These are phyloP conservation scores for Eucalyptus erythrocorys DNA, from an alignment of 345 rosid genomes.

Conservation along the genomic window DNA sequence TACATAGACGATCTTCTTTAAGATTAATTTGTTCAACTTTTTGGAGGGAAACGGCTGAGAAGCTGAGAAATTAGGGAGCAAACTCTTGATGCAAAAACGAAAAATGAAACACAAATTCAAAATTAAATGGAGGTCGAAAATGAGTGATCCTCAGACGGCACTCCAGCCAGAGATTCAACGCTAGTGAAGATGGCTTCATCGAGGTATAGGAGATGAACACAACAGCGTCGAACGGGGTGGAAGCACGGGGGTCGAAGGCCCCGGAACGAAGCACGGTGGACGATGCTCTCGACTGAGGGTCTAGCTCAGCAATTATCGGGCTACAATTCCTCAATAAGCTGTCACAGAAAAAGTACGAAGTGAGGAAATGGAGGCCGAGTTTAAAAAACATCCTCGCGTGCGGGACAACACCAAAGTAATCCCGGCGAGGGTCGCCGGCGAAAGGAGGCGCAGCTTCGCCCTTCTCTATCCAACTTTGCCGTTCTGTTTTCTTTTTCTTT, in stretches of 20 bases:
- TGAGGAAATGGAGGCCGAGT: background rate
- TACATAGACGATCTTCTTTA: background rate
- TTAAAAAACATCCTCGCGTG: background rate
- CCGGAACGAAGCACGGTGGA: background rate
- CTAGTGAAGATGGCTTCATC: background rate
- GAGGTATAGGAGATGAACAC: background rate
- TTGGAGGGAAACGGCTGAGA: background rate
- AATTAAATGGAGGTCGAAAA: background rate
- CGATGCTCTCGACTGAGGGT: background rate
- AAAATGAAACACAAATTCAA: background rate
- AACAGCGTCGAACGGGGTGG: background rate
- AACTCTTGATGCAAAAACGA: background rate
- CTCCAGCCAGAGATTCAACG: background rate
- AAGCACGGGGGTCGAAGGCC: too few relatives aligned
- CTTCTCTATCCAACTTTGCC: background rate
- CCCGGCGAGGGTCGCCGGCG: accelerated
- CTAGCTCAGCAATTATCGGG: background rate
- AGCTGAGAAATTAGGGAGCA: background rate
- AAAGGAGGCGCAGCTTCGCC: background rate
- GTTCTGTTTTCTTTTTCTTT: accelerated
- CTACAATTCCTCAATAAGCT: background rate
- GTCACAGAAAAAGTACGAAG: background rate
- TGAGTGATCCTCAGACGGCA: background rate
- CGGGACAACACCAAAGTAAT: background rate
- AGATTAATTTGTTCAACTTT: background rate